Conservation (phyloP, 192 early-diverging fungal genomes). For the Physocladia obscura region DNA sequence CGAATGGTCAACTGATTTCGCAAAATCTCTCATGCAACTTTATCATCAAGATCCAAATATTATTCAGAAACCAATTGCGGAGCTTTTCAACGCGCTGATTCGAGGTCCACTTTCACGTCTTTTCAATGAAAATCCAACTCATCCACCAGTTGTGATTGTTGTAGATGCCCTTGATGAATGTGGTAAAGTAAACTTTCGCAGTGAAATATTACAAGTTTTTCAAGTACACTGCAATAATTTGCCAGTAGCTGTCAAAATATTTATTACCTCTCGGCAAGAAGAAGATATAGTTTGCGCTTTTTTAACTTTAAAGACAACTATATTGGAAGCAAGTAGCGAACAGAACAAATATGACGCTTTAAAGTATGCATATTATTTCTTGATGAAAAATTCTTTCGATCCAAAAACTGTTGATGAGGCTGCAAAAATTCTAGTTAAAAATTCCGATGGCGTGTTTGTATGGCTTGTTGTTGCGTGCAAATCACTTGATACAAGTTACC, state of each 20-base stretch:
- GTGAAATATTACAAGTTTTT: slow-evolving; percentile 11
- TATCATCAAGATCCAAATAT: background rate
- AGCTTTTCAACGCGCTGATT: background rate
- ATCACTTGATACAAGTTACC: background rate
- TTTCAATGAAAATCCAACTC: background rate
- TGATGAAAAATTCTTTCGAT: background rate
- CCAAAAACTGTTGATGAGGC: background rate
- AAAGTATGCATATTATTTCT: background rate
- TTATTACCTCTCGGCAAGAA: slow-evolving; percentile 13
- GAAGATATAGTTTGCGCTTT: slow-evolving; percentile 8
- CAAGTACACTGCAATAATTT: background rate
- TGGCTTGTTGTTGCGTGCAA: slow-evolving; percentile 18
- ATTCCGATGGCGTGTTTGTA: slow-evolving; percentile 8
- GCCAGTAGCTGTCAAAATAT: slow-evolving; percentile 14
- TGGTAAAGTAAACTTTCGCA: background rate
- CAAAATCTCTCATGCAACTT: background rate
- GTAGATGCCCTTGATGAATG: slow-evolving; percentile 30
- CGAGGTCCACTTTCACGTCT: background rate
- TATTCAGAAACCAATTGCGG: background rate
- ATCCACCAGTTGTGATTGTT: slow-evolving; percentile 9
- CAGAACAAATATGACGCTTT: background rate
- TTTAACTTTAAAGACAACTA: background rate
- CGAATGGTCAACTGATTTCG: slow-evolving; percentile 18
- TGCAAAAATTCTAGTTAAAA: background rate
- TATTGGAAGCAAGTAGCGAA: background rate